Evolutionary conservation across 495 filamentous ascomycete species (phyloP).

Genomic region (Cenococcum geophilum): DNA sequence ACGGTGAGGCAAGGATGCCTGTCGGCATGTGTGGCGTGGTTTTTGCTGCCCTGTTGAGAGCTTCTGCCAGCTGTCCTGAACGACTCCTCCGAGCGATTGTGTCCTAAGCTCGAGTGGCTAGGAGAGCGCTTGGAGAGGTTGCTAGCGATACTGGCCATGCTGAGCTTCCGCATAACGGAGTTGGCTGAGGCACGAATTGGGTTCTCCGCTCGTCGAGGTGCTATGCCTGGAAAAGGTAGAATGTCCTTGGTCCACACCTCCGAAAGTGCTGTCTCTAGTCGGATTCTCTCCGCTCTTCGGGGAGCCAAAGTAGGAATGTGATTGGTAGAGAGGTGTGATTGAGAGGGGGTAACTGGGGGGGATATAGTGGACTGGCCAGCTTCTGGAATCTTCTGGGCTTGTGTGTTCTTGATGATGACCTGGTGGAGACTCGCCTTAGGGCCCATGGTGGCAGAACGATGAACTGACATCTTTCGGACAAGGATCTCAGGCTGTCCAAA

Average conservation of each 20-base stretch:
- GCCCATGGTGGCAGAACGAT: conserved; percentile 63
- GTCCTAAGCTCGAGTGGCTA: conserved; percentile 43
- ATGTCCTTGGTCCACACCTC: conserved; percentile 82
- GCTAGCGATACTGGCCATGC: conserved; percentile 61
- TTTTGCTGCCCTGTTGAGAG: conserved; percentile 15
- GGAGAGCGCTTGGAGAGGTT: conserved; percentile 58
- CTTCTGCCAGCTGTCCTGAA: conserved; percentile 15
- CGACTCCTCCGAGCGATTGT: conserved; percentile 31
- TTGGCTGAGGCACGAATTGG: conserved; percentile 63
- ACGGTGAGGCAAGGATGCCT: conserved; percentile 25
- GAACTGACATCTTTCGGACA: conserved; percentile 71
- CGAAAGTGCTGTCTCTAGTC: conserved; percentile 64
- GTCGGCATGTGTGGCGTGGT: conserved; percentile 14
- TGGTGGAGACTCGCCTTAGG: conserved; percentile 57
- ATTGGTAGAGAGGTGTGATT: conserved; percentile 61
- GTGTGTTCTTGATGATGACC: conserved; percentile 87
- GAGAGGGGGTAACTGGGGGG: conserved; percentile 58
- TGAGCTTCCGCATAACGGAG: conserved; percentile 78
- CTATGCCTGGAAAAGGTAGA: conserved; percentile 83
- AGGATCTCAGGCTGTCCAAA: conserved; percentile 67
- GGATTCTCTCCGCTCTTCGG: conserved; percentile 65
- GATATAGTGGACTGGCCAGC: conserved; percentile 35
- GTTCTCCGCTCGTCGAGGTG: conserved; percentile 55
- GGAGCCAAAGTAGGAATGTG: conserved; percentile 57
- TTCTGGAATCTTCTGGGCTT: conserved; percentile 55